phyloP scores from a whole-genome alignment of 2,329 filamentous ascomycete genomes.

The Blastomyces emzantsi region DNA sequence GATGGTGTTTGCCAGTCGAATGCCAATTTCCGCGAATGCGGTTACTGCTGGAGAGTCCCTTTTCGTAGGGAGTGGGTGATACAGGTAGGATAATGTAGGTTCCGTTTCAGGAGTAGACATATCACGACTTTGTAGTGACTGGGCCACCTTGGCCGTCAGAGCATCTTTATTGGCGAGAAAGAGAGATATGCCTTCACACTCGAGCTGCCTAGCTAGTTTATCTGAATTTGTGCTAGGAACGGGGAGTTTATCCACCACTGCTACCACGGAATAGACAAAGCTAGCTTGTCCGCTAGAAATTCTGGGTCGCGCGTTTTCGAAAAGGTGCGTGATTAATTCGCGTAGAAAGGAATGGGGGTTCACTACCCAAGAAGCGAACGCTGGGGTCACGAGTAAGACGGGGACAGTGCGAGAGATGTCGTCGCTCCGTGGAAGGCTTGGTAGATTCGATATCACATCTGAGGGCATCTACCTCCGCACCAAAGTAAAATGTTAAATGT shows the following conservation, averaged over 20 bases:
- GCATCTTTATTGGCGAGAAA: slow-evolving; percentile 22
- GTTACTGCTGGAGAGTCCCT: slow-evolving; percentile 1
- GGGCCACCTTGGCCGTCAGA: slow-evolving; percentile 25
- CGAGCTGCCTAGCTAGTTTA: slow-evolving; percentile 10
- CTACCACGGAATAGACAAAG: slow-evolving; percentile 25
- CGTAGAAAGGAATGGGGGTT: slow-evolving; percentile 25
- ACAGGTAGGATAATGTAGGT: slow-evolving; percentile 26
- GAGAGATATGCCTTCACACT: slow-evolving; percentile 30
- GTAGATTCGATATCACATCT: slow-evolving; percentile 25
- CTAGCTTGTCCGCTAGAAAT: slow-evolving; percentile 9
- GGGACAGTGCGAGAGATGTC: slow-evolving; percentile 21
- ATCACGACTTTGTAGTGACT: slow-evolving; percentile 23
- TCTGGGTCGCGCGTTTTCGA: slow-evolving; percentile 13
- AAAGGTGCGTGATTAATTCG: slow-evolving; percentile 24
- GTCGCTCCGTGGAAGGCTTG: slow-evolving; percentile 15
- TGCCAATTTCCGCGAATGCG: slow-evolving; percentile 26
- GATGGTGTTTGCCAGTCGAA: slow-evolving; percentile 36
- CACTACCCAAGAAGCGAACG: slow-evolving; percentile 32
- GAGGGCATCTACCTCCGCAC: slow-evolving; percentile 21
- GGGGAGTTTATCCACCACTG: slow-evolving; percentile 33
- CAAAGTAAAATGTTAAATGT: not conserved
- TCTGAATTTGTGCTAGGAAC: slow-evolving; percentile 6
- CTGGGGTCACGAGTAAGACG: slow-evolving; percentile 31
- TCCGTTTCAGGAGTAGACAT: slow-evolving; percentile 24
- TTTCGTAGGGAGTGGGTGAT: slow-evolving; percentile 17